Percentiles rank a stretch among this genome's conserved stretches.
phyloP scores from a whole-genome alignment of 1,284 basidiomycete species.

The Apiotrichum sp. region DNA sequence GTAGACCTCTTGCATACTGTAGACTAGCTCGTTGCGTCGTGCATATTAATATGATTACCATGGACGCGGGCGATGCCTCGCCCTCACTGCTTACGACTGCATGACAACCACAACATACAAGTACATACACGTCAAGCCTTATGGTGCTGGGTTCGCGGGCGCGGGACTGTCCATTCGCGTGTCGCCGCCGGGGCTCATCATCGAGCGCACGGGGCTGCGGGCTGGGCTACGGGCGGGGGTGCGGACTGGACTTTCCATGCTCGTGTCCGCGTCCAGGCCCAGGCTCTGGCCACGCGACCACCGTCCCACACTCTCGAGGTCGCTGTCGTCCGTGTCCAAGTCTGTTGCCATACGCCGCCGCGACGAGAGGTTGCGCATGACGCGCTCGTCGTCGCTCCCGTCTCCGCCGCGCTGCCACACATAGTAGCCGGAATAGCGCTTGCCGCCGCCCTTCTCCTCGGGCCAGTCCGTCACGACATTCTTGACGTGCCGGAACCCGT shows the following conservation, averaged over 20 bases:
- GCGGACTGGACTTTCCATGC: neutral
- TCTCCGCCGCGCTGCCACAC: constrained; percentile 5
- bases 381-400: constrained; percentile 4
- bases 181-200: neutral
- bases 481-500: constrained; percentile 12
- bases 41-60: too few species aligned
- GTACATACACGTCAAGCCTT: too few species aligned
- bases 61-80: too few species aligned
- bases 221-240: neutral
- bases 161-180: neutral
- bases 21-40: too few species aligned
- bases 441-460: constrained; percentile 23
- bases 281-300: too few species aligned
- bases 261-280: neutral
- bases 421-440: constrained; percentile 8
- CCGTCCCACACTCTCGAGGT: too few species aligned
- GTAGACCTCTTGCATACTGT: too few species aligned
- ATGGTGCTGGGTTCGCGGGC: neutral
- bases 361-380: constrained; percentile 1
- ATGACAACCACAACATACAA: too few species aligned
- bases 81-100: too few species aligned
- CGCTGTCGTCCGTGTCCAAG: neutral
- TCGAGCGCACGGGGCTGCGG: too few species aligned
- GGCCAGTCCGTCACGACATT: constrained; percentile 16
- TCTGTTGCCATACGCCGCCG: neutral